Evolutionary conservation across 2,329 filamentous ascomycete species (phyloP), one percentile per base, ranked within the genome.

Genomic region (Trichophyton mentagrophytes): DNA sequence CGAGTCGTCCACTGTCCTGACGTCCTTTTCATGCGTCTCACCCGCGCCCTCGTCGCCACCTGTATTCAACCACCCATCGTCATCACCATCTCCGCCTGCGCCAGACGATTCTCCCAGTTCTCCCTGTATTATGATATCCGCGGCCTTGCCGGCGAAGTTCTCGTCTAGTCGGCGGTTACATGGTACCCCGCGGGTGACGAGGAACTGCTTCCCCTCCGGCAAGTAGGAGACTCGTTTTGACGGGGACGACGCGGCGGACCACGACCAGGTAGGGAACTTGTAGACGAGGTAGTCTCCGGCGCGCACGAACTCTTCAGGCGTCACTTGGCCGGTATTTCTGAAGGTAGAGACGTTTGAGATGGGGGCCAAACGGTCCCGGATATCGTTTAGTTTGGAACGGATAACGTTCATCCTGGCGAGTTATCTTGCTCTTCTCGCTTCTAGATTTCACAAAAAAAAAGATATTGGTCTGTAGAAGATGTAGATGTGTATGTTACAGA

Each of bases 231-330:
- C 88, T 65, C 90, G 87, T 73, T 90, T 89, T 64, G 83, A 81
- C 1, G 86, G 83, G n/a, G 85, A 84, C 60, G 92, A 88, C 66
- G 92, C 91, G 69, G 93, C 89, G 66, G 88, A 85, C 93, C 93
- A 99, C 57, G 89, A 88, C 93, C 93, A 99, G 62, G 92, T 95
- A 7, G 92, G 93, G 77, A 99, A 99, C 79, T 96, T 97, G 85
- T 95, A 96, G 70, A 96, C 91, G 42, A 99, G 85, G 73, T 97
- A 99, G 78, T 99, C 93, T 68, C 93, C 93, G 2, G 93, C 93
- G 3, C 88, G 87, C 58, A 96, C 81, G 74, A 99, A 99, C 80
- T 99, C 93, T 71, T 96, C 92, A 17, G 92, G 92, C 0, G 92
- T 97, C 76, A 99, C 93, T 78, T 97, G 89, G 66, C 93, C 93